These are phyloP conservation scores for Pleurostoma richardsiae DNA, from an alignment of 2,329 filamentous ascomycete genomes.

Conservation along the genomic window DNA sequence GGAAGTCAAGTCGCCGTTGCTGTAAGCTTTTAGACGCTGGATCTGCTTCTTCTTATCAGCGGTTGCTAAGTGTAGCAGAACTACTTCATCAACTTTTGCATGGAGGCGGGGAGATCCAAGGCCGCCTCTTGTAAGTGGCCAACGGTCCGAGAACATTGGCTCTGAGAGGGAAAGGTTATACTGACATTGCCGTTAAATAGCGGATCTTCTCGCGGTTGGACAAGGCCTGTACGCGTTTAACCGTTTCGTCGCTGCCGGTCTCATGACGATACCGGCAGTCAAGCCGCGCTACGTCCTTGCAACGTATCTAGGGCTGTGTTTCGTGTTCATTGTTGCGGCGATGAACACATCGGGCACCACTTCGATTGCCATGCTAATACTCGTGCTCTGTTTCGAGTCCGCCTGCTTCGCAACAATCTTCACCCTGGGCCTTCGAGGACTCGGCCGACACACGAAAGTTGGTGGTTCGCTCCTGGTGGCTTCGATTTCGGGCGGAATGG, in stretches of 20 bases:
- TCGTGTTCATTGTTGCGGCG: conserved; percentile 48
- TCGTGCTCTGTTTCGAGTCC: conserved; percentile 52
- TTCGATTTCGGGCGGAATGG: conserved; percentile 49
- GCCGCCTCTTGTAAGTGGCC: conserved; percentile 7
- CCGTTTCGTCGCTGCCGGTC: conserved; percentile 48
- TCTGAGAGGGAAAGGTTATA: background rate
- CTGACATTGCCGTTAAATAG: conserved; percentile 18
- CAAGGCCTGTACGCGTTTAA: conserved; percentile 57
- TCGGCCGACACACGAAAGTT: conserved; percentile 51
- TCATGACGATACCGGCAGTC: conserved; percentile 45
- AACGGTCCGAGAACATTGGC: background rate
- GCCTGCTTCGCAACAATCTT: conserved; percentile 58
- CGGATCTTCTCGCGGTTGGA: conserved; percentile 52
- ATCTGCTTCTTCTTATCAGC: conserved; percentile 16
- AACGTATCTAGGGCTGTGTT: conserved; percentile 43
- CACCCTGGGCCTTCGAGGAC: conserved; percentile 50
- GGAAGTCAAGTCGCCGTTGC: conserved; percentile 52
- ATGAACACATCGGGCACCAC: conserved; percentile 46
- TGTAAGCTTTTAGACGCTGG: conserved; percentile 20
- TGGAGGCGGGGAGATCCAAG: conserved; percentile 19
- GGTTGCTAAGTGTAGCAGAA: conserved; percentile 19
- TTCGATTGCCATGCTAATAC: conserved; percentile 49
- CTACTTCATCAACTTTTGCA: conserved; percentile 49
- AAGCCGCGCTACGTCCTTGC: conserved; percentile 52
- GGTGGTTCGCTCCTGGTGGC: conserved; percentile 49